phyloP scores from a whole-genome alignment of 371 early-diverging fungal species.

The Mucor irregularis region DNA sequence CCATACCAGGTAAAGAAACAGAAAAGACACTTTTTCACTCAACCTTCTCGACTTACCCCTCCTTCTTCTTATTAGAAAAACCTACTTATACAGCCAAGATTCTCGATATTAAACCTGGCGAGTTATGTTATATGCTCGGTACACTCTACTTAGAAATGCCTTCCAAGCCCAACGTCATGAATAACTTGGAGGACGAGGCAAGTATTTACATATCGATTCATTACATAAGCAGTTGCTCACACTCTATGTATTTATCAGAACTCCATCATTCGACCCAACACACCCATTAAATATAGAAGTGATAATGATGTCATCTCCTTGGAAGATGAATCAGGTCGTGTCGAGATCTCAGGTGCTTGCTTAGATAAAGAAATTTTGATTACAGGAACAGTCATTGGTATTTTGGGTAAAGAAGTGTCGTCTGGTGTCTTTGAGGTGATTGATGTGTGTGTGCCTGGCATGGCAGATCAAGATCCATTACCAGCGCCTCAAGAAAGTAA shows the following conservation, averaged over 20 bases:
- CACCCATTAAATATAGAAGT: conserved; percentile 64
- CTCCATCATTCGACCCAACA: conserved; percentile 64
- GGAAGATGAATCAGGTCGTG: conserved; percentile 93
- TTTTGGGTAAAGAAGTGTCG: conserved; percentile 72
- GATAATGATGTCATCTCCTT: conserved; percentile 66
- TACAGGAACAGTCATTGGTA: conserved; percentile 75
- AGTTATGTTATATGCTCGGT: conserved; percentile 76
- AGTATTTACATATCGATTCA: not conserved
- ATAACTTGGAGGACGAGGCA: conserved; percentile 81
- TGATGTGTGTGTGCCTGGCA: conserved; percentile 78
- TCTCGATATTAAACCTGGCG: conserved; percentile 65
- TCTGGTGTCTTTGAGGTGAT: conserved; percentile 80
- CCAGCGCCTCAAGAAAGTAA: not conserved
- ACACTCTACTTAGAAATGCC: conserved; percentile 86
- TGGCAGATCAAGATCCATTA: conserved; percentile 58
- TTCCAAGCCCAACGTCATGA: conserved; percentile 85
- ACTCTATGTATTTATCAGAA: conserved; percentile 45
- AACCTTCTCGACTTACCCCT: not conserved
- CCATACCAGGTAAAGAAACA: conserved; percentile 31
- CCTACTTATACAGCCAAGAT: conserved; percentile 60
- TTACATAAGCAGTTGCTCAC: not conserved
- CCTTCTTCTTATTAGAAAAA: conserved; percentile 17
- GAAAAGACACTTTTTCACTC: not conserved
- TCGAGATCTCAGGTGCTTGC: conserved; percentile 62
- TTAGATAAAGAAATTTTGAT: conserved; percentile 56